Evolutionary conservation across 2,329 filamentous ascomycete species (phyloP).

Genomic region (Fusarium oxysporum): DNA sequence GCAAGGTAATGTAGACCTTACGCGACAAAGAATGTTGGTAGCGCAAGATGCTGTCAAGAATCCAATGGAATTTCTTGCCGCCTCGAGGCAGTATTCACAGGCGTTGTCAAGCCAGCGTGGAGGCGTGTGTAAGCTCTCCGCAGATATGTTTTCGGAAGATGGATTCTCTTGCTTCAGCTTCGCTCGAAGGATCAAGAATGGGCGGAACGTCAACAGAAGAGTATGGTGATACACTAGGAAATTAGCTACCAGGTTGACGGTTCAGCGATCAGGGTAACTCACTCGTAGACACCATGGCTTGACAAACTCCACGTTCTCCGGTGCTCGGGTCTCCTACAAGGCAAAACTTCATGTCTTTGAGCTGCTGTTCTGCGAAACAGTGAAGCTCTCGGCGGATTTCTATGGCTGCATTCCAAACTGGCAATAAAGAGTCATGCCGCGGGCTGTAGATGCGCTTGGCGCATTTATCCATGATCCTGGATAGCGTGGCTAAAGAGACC

Average conservation of each 20-base stretch:
- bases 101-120: constrained; percentile 56
- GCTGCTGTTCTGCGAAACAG: constrained; percentile 46
- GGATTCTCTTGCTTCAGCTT: constrained; percentile 51
- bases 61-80: constrained; percentile 54
- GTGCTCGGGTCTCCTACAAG: constrained; percentile 51
- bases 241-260: no score
- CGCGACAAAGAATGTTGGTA: constrained; percentile 53
- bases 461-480: constrained; percentile 54
- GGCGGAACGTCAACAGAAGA: constrained; percentile 55
- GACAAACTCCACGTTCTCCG: constrained; percentile 54
- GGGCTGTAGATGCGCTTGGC: constrained; percentile 55
- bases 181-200: constrained; percentile 58
- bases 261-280: constrained; percentile 28
- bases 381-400: constrained; percentile 47
- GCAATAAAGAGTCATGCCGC: constrained; percentile 51
- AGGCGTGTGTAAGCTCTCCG: constrained; percentile 28
- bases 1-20: constrained; percentile 33
- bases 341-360: constrained; percentile 47
- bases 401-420: constrained; percentile 48
- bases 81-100: constrained; percentile 55
- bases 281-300: constrained; percentile 55
- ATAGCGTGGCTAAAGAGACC: constrained; percentile 50
- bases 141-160: not conserved
- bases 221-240: constrained; percentile 56
- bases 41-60: constrained; percentile 54